Base-by-base conservation (phyloP, 2,329 filamentous ascomycete genomes). In the Periconia sp. region DNA sequence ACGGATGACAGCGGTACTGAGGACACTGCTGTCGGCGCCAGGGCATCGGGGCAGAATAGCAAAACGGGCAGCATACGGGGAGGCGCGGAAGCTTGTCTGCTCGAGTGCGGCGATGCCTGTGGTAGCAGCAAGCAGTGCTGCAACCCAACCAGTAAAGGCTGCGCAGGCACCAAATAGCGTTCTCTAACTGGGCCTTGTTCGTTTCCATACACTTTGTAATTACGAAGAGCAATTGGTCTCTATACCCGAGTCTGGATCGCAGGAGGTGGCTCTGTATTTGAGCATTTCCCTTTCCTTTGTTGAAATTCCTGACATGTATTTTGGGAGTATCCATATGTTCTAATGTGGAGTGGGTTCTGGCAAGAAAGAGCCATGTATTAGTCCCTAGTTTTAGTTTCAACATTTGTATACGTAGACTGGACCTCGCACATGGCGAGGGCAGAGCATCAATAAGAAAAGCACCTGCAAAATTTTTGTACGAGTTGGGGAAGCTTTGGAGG, bases 61-160 rank as follows among this genome's bases (percentile, higher is more conserved):
- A 75, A 71, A 63, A 67, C 60, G 37, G 66, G 67, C 17, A 76
- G 75, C 53, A 64, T 73, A 52, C 68, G 66, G 58, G 69, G 69
- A 47, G 61, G 65, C 7, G 60, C 66, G 6, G 70, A 73, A 11
- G 68, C 71, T 1, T 78, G 76, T 55, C 60, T 78, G 45, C 63
- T 78, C 27, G 76, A 77, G 47, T 78, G 76, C 42, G 71, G 72
- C 1, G 75, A 77, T 47, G 76, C 72, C 33, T 78, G 76, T 52
- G 74, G 68, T 18, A 71, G 69, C 33, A 69, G 70, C 45, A 74
- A 70, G 49, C 75, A 77, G 57, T 78, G 76, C 58, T 78, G 75
- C 51, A 69, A 71, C 7, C 74, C 74, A 14, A 43, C 18, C 19
- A 17, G 42, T 43, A 46, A 52, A 19, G 49, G 43, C 7, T 47